A percentile compares a stretch with the other conserved stretches of the same genome.
phyloP scores from a whole-genome alignment of 2,329 filamentous ascomycete genomes.

The Alternaria triticimaculans region DNA sequence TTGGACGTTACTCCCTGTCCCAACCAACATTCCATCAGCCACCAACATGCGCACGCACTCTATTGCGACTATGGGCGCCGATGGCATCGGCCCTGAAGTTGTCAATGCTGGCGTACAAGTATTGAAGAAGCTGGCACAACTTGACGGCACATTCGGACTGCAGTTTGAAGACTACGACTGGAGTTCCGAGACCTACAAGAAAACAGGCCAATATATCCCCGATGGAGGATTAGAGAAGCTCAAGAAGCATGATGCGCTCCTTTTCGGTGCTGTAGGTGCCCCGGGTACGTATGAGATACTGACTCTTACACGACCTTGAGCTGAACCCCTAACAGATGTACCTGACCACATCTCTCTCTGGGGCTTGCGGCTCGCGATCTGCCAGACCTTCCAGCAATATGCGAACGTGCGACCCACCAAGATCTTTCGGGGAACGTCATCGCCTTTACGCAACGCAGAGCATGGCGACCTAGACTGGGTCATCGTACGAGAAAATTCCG shows the following conservation, averaged over 20 bases:
- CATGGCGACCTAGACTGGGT: slow-evolving; percentile 70
- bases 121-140: slow-evolving; percentile 60
- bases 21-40: slow-evolving; percentile 26
- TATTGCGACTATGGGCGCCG: slow-evolving; percentile 64
- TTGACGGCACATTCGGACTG: slow-evolving; percentile 64
- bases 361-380: slow-evolving; percentile 63
- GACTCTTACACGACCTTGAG: not conserved
- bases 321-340: slow-evolving; percentile 49
- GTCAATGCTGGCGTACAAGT: slow-evolving; percentile 69
- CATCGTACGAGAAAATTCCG: slow-evolving; percentile 70
- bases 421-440: slow-evolving; percentile 66
- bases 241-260: slow-evolving; percentile 67
- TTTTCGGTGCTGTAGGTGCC: slow-evolving; percentile 72
- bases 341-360: slow-evolving; percentile 65
- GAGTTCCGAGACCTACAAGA: slow-evolving; percentile 71
- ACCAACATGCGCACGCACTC: slow-evolving; percentile 31
- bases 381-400: slow-evolving; percentile 63
- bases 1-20: not conserved
- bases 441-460: slow-evolving; percentile 61
- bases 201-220: slow-evolving; percentile 69
- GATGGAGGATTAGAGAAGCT: slow-evolving; percentile 65
- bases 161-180: slow-evolving; percentile 70
- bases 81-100: slow-evolving; percentile 74
- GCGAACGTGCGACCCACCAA: slow-evolving; percentile 66
- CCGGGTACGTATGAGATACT: slow-evolving; percentile 51